Conservation (phyloP, 208 protist species). For the Polymyxa betae region DNA sequence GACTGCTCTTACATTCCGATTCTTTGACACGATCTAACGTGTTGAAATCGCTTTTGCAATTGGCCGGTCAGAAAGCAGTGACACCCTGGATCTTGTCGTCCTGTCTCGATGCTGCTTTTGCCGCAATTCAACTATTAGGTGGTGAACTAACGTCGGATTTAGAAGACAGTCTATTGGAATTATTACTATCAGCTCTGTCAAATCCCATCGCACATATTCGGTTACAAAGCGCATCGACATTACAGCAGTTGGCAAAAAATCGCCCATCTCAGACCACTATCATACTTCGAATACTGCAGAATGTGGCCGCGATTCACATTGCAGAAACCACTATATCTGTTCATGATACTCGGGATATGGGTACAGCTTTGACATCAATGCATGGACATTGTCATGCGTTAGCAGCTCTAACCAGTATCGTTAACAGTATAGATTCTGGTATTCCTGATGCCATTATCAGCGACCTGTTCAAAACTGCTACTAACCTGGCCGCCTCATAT, state of each 20-base stretch:
- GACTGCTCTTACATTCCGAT: background rate
- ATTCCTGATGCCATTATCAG: constrained; percentile 8
- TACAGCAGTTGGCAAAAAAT: background rate
- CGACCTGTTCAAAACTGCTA: constrained; percentile 41
- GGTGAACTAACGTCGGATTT: background rate
- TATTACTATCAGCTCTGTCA: constrained; percentile 22
- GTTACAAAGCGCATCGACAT: background rate
- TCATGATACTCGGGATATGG: constrained; percentile 27
- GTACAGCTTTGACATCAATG: constrained; percentile 1
- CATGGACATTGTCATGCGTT: constrained; percentile 41
- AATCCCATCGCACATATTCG: background rate
- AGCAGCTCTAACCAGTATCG: constrained; percentile 6
- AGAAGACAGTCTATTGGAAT: constrained; percentile 31
- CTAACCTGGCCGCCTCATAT: background rate
- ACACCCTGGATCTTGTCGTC: background rate
- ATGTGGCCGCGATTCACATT: constrained; percentile 40
- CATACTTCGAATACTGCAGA: constrained; percentile 9
- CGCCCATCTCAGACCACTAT: background rate
- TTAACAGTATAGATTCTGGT: background rate
- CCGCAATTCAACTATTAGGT: background rate
- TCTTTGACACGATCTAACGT: background rate
- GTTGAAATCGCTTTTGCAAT: background rate
- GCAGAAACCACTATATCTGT: background rate
- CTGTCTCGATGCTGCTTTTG: background rate
- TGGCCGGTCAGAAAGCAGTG: background rate